These are phyloP conservation scores for Sanguinoderma infundibulare DNA, from an alignment of 1,284 basidiomycete species.

Conservation along the genomic window DNA sequence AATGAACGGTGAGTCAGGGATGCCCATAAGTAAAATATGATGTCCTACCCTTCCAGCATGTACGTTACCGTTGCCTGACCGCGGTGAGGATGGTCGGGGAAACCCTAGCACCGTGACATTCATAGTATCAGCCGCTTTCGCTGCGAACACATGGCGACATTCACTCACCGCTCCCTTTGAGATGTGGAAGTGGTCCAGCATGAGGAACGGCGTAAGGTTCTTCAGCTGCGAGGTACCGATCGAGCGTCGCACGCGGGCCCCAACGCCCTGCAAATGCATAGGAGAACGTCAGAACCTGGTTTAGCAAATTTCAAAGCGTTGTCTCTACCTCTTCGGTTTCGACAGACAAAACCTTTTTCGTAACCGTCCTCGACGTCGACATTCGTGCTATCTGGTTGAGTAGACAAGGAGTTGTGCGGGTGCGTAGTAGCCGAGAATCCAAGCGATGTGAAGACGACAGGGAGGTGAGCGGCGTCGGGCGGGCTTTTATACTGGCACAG, in stretches of 20 bases:
- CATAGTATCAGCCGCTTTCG: not conserved
- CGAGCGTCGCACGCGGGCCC: slow-evolving; percentile 86
- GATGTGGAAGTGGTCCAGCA: slow-evolving; percentile 83
- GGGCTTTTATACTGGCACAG: slow-evolving; percentile 13
- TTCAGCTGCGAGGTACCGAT: slow-evolving; percentile 80
- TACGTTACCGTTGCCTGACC: slow-evolving; percentile 91
- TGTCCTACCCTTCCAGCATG: slow-evolving; percentile 77
- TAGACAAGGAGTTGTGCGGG: slow-evolving; percentile 2
- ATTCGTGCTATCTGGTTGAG: slow-evolving; percentile 23
- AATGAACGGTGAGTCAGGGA: slow-evolving; percentile 1
- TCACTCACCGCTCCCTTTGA: slow-evolving; percentile 58
- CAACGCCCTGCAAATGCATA: slow-evolving; percentile 66
- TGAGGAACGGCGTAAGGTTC: slow-evolving; percentile 90
- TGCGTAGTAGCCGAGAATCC: not conserved
- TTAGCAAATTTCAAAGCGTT: not conserved
- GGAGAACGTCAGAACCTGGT: not conserved
- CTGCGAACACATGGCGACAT: slow-evolving; percentile 28
- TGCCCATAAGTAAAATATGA: not conserved
- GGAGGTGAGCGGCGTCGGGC: not conserved
- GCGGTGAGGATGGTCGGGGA: slow-evolving; percentile 89
- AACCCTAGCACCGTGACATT: slow-evolving; percentile 52
- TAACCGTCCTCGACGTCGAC: slow-evolving; percentile 66
- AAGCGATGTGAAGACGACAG: not conserved
- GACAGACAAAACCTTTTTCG: slow-evolving; percentile 77
- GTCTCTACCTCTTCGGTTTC: slow-evolving; percentile 77